These are phyloP conservation scores for Pilatotrama ljubarskyi DNA, from an alignment of 768 basidiomycete genomes.

Conservation along the genomic window DNA sequence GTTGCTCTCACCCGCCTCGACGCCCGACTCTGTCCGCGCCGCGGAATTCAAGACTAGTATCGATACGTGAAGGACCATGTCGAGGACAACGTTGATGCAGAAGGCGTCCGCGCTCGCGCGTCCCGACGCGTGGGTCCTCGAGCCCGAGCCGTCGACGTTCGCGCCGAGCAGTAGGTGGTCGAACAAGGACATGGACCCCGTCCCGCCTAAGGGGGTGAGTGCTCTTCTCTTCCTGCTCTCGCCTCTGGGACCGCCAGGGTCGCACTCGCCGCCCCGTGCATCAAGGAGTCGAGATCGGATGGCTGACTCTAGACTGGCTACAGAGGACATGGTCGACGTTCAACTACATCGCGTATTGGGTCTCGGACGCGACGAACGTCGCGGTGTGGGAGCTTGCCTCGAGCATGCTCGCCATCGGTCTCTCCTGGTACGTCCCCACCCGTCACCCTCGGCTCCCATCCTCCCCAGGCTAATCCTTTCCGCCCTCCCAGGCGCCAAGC, in stretches of 20 bases:
- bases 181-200: slow-evolving; percentile 80
- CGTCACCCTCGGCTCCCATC: no score
- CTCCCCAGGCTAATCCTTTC: neutral
- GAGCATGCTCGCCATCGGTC: slow-evolving; percentile 72
- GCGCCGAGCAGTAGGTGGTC: slow-evolving; percentile 61
- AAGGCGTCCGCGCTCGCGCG: slow-evolving; percentile 33
- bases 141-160: slow-evolving; percentile 53
- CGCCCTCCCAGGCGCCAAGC: slow-evolving; percentile 55
- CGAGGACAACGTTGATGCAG: neutral
- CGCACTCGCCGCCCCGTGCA: neutral
- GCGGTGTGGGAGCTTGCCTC: slow-evolving; percentile 59
- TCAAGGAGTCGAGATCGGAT: neutral
- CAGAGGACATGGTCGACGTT: slow-evolving; percentile 66
- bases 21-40: no score
- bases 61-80: neutral
- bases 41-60: no score
- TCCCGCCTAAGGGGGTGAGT: slow-evolving; percentile 44
- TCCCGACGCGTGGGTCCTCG: slow-evolving; percentile 48
- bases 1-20: neutral
- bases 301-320: neutral
- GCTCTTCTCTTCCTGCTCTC: neutral
- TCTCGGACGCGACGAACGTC: slow-evolving; percentile 33
- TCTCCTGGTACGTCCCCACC: slow-evolving; percentile 55
- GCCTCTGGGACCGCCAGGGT: neutral
- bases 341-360: slow-evolving; percentile 67